These are phyloP conservation scores for Thraustotheca clavata DNA, from an alignment of 352 stramenopile species.

Conservation along the genomic window DNA sequence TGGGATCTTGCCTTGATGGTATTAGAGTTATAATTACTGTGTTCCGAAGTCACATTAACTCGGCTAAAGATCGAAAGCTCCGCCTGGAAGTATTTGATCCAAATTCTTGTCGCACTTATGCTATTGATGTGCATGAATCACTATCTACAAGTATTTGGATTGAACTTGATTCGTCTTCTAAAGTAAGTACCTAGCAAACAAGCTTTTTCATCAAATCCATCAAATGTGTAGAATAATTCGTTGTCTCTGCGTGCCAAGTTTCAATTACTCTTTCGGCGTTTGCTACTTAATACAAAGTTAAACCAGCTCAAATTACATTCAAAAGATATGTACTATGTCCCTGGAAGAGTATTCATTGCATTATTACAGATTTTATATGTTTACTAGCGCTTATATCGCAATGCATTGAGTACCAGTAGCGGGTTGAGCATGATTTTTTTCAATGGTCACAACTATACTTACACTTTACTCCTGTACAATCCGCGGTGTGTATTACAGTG, in stretches of 20 bases:
- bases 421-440: too few species aligned
- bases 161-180: background rate
- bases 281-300: background rate
- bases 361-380: too few species aligned
- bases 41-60: slow-evolving; percentile 16
- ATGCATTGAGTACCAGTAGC: too few species aligned
- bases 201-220: background rate
- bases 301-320: background rate
- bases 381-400: background rate
- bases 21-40: background rate
- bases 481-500: too few species aligned
- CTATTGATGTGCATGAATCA: background rate
- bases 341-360: slow-evolving; percentile 7
- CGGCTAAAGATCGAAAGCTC: background rate
- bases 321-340: background rate
- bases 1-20: background rate
- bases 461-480: too few species aligned
- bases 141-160: background rate
- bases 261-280: background rate
- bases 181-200: background rate
- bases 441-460: too few species aligned
- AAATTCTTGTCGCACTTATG: background rate
- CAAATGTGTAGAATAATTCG: background rate
- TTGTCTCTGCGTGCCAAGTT: background rate
- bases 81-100: slow-evolving; percentile 8